Evolutionary conservation across 2,329 filamentous ascomycete species (phyloP).

Genomic region (Calonectria pauciramosa): DNA sequence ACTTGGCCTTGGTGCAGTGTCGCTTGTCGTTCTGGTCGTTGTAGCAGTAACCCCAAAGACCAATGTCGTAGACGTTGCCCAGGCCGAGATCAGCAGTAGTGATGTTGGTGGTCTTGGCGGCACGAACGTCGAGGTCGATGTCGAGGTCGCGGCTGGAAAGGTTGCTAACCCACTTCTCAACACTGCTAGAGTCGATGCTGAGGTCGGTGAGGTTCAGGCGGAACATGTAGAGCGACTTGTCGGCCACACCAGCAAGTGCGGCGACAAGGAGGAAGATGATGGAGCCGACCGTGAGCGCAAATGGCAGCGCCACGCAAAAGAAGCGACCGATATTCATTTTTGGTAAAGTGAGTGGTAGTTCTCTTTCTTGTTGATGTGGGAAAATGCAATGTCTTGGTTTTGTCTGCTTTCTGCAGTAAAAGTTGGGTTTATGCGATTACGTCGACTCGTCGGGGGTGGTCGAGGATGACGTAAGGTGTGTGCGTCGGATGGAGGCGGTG

Average conservation of each 20-base stretch:
- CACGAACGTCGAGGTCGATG: conserved; percentile 39
- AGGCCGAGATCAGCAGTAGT: conserved; percentile 73
- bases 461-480: conserved; percentile 40
- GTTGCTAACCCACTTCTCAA: conserved; percentile 52
- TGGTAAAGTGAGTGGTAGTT: conserved; percentile 20
- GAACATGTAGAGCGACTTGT: conserved; percentile 71
- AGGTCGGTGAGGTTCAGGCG: conserved; percentile 74
- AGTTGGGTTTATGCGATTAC: conserved; percentile 23
- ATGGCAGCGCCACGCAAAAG: conserved; percentile 89
- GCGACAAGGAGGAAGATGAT: conserved; percentile 77
- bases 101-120: conserved; percentile 60
- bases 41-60: conserved; percentile 89
- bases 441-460: conserved; percentile 28
- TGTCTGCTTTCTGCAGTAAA: conserved; percentile 8
- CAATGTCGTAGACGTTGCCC: conserved; percentile 83
- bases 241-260: conserved; percentile 67
- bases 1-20: conserved; percentile 78
- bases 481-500: conserved; percentile 17
- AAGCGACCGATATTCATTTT: conserved; percentile 79
- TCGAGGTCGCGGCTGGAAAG: conserved; percentile 34
- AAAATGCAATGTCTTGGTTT: not conserved
- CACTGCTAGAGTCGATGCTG: conserved; percentile 51
- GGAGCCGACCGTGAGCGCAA: conserved; percentile 82
- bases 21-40: conserved; percentile 66
- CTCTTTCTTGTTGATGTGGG: not conserved